These are phyloP conservation scores for Ascochyta lentis DNA, from an alignment of 2,329 filamentous ascomycete species.

Conservation along the genomic window DNA sequence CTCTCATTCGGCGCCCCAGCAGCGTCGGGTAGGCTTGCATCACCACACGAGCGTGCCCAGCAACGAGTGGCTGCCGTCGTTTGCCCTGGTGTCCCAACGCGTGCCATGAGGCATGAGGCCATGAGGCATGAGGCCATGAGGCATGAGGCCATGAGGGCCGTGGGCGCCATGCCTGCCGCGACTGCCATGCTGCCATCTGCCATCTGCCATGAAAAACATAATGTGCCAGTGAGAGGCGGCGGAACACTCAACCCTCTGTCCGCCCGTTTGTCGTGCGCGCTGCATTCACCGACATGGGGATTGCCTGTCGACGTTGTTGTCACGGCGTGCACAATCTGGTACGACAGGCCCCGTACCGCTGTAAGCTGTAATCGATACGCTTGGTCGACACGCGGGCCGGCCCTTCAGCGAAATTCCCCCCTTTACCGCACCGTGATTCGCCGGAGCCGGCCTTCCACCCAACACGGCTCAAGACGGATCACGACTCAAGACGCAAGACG, in stretches of 20 bases:
- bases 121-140: background rate
- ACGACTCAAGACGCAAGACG: background rate
- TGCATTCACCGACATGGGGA: background rate
- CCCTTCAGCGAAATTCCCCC: constrained; percentile 36
- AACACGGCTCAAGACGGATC: no score
- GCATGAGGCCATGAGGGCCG: no score
- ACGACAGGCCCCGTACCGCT: constrained; percentile 36
- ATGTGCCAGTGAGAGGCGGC: background rate
- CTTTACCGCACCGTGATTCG: constrained; percentile 28
- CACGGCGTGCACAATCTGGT: constrained; percentile 20
- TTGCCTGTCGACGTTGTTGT: background rate
- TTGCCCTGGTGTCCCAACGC: constrained; percentile 19
- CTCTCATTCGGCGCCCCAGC: constrained; percentile 41
- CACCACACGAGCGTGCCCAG: constrained; percentile 17
- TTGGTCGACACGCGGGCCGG: constrained; percentile 40
- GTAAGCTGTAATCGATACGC: constrained; percentile 34
- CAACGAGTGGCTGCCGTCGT: constrained; percentile 20
- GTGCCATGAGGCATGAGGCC: background rate
- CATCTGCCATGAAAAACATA: no score
- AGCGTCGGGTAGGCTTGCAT: constrained; percentile 45
- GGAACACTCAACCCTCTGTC: background rate
- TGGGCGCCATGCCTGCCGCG: no score
- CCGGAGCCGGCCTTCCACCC: constrained; percentile 10
- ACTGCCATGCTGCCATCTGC: no score
- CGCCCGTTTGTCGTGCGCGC: constrained; percentile 14